Conservation (phyloP, 257 asterid genomes). For the Solanum rostratum region DNA sequence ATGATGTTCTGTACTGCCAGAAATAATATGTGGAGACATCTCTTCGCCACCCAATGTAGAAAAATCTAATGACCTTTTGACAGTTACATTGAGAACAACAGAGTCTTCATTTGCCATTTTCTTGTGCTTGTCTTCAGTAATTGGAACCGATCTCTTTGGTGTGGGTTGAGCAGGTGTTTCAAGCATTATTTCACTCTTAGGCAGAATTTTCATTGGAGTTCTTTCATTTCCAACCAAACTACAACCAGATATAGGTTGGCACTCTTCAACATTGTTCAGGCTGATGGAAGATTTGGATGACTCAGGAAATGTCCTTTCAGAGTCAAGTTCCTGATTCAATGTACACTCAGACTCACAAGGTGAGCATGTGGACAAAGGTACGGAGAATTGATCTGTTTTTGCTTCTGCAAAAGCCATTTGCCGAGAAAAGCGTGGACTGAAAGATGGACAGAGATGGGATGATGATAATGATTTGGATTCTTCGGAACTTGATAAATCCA, state of each 20-base stretch:
- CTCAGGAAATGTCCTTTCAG: constrained; percentile 9
- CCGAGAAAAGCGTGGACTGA: constrained; percentile 23
- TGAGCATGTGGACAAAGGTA: constrained; percentile 9
- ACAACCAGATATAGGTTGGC: not conserved
- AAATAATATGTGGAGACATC: not conserved
- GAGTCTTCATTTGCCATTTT: constrained; percentile 23
- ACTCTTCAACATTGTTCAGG: constrained; percentile 5
- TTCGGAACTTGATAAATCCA: constrained; percentile 14
- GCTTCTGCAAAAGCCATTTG: constrained; percentile 15
- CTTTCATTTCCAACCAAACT: constrained; percentile 13
- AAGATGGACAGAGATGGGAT: constrained; percentile 50
- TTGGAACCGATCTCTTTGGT: constrained; percentile 51
- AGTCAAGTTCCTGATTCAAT: constrained; percentile 20
- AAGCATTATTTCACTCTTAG: constrained; percentile 23
- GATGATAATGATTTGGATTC: constrained; percentile 26
- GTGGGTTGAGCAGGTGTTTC: constrained; percentile 66
- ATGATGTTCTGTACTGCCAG: not conserved
- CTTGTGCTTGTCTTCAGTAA: constrained; percentile 53
- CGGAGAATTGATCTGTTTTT: constrained; percentile 20
- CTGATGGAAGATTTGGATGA: constrained; percentile 10
- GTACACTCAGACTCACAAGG: constrained; percentile 17
- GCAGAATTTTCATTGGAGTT: constrained; percentile 56
- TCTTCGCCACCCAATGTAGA: constrained; percentile 21
- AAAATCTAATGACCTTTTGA: constrained; percentile 62
- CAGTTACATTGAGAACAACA: constrained; percentile 34